A percentile compares a stretch with the other conserved stretches of the same genome.
These are phyloP conservation scores for Simmondsia chinensis DNA, from an alignment of 148 eudicot genomes.

Conservation along the genomic window DNA sequence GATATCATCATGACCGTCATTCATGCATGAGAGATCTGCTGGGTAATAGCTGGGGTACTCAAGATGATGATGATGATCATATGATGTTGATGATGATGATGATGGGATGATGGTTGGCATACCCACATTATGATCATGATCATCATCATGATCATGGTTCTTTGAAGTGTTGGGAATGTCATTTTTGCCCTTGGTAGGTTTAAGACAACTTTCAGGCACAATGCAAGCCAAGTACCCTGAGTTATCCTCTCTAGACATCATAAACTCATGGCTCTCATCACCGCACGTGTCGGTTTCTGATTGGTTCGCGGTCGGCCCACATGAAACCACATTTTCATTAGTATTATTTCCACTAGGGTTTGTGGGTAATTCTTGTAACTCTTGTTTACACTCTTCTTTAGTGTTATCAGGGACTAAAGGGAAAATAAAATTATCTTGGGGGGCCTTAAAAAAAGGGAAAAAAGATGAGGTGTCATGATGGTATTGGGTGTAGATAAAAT, in stretches of 20 bases:
- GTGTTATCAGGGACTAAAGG: constrained; percentile 3
- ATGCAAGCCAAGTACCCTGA: constrained; percentile 84
- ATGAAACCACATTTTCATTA: not conserved
- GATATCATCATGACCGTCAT: constrained; percentile 1
- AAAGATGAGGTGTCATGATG: constrained; percentile 31
- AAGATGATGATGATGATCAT: constrained; percentile 2
- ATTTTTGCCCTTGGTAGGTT: constrained; percentile 11
- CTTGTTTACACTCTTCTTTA: too few species aligned
- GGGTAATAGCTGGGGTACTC: constrained; percentile 2
- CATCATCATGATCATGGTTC: not conserved
- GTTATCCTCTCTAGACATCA: constrained; percentile 28
- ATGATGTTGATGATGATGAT: constrained; percentile 3
- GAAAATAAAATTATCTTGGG: constrained; percentile 9
- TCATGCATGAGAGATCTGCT: constrained; percentile 1
- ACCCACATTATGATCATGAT: not conserved
- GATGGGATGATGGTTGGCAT: too few species aligned
- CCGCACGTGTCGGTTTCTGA: constrained; percentile 19
- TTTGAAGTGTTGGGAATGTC: not conserved
- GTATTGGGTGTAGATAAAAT: constrained; percentile 62
- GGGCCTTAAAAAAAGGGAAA: constrained; percentile 30
- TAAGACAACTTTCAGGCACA: constrained; percentile 74
- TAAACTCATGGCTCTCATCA: constrained; percentile 14
- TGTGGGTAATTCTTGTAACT: not conserved
- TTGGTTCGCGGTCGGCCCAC: constrained; percentile 6
- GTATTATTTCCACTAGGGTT: not conserved